phyloP scores from a whole-genome alignment of 2,329 filamentous ascomycete genomes.

The Camptophora hylomeconis region DNA sequence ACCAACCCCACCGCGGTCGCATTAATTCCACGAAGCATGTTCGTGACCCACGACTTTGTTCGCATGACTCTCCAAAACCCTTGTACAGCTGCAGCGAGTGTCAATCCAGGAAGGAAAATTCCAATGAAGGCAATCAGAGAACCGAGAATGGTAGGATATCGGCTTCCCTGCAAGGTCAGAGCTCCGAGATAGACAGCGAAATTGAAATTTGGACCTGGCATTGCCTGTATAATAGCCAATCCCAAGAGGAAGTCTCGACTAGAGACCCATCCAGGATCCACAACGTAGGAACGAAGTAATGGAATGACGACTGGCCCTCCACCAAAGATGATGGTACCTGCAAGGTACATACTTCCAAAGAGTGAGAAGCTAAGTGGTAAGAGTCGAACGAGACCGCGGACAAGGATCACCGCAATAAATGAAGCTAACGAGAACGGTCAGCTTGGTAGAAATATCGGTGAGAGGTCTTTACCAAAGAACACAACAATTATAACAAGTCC shows the following conservation, averaged over 20 bases:
- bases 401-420: slow-evolving; percentile 45
- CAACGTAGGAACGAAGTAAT: slow-evolving; percentile 46
- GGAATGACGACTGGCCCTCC: slow-evolving; percentile 55
- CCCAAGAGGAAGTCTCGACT: slow-evolving; percentile 60
- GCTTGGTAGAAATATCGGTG: slow-evolving; percentile 1
- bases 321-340: slow-evolving; percentile 56
- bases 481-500: slow-evolving; percentile 25
- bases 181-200: slow-evolving; percentile 46
- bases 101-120: slow-evolving; percentile 27
- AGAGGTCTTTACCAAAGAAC: slow-evolving; percentile 35
- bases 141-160: slow-evolving; percentile 28
- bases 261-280: slow-evolving; percentile 56
- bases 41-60: slow-evolving; percentile 33
- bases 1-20: slow-evolving; percentile 49
- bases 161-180: slow-evolving; percentile 29
- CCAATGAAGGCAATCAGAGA: slow-evolving; percentile 38
- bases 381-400: slow-evolving; percentile 26
- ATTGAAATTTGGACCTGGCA: slow-evolving; percentile 45
- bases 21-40: slow-evolving; percentile 43
- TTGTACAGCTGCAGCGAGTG: slow-evolving; percentile 24
- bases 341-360: slow-evolving; percentile 62
- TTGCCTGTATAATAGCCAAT: slow-evolving; percentile 57
- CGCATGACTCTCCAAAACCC: slow-evolving; percentile 43
- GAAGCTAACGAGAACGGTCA: slow-evolving; percentile 23
- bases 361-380: slow-evolving; percentile 43